These are phyloP conservation scores for Trichodelitschia bisporula DNA, from an alignment of 495 filamentous ascomycete genomes.

Conservation along the genomic window DNA sequence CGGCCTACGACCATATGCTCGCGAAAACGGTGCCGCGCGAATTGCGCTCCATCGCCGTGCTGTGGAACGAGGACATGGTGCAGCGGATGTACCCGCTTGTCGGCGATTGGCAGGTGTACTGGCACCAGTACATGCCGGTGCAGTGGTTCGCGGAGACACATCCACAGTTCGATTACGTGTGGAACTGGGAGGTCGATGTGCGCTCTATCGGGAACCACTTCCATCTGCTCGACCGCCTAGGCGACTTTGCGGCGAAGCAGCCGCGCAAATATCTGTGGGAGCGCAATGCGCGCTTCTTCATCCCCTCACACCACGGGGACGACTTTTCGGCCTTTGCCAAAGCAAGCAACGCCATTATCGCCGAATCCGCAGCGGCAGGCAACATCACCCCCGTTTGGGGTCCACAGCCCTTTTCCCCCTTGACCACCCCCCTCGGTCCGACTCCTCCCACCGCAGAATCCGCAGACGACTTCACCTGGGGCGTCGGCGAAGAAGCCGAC, in stretches of 20 bases:
- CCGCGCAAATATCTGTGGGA: constrained; percentile 53
- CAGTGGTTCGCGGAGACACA: constrained; percentile 42
- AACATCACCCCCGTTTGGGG: constrained; percentile 32
- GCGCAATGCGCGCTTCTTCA: constrained; percentile 45
- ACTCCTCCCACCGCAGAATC: constrained; percentile 24
- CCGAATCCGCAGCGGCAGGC: constrained; percentile 12
- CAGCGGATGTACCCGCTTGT: constrained; percentile 31
- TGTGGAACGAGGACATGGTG: constrained; percentile 38
- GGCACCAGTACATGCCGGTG: constrained; percentile 30
- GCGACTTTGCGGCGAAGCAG: constrained; percentile 31
- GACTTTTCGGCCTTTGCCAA: constrained; percentile 31
- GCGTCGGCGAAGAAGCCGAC: constrained; percentile 53
- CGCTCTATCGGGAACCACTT: constrained; percentile 48
- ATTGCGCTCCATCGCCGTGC: constrained; percentile 37
- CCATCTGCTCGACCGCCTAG: constrained; percentile 35
- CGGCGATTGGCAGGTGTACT: constrained; percentile 17
- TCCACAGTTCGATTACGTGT: constrained; percentile 48
- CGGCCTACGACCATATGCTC: constrained; percentile 27
- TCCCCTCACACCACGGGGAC: constrained; percentile 34
- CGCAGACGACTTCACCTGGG: constrained; percentile 43
- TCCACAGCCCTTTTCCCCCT: constrained; percentile 21
- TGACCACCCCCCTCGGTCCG: constrained; percentile 33
- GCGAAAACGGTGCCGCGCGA: constrained; percentile 32
- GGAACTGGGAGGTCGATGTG: constrained; percentile 59
- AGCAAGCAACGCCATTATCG: constrained; percentile 14